phyloP scores from a whole-genome alignment of 2,329 filamentous ascomycete genomes.

The Fusarium bulbicola region DNA sequence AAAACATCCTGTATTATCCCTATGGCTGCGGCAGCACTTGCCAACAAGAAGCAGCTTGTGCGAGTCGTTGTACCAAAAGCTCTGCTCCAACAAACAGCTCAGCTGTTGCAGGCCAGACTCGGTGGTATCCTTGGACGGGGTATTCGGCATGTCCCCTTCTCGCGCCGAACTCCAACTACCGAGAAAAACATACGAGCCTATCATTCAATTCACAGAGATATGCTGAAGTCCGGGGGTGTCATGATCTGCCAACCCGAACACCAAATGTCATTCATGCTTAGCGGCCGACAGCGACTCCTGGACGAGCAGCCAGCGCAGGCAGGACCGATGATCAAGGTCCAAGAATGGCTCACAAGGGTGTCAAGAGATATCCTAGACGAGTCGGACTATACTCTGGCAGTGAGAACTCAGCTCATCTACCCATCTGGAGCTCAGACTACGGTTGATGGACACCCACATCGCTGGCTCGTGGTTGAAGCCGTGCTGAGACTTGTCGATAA shows the following conservation, averaged over 20 bases:
- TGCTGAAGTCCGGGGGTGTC: constrained; percentile 57
- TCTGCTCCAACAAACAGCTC: constrained; percentile 65
- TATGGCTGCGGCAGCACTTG: constrained; percentile 58
- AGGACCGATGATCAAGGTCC: constrained; percentile 59
- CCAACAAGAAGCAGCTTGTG: constrained; percentile 57
- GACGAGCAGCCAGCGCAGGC: constrained; percentile 58
- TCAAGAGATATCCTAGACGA: constrained; percentile 74
- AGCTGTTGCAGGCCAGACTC: constrained; percentile 63
- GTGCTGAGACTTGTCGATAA: constrained; percentile 54
- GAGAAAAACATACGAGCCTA: constrained; percentile 47
- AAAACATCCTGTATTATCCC: constrained; percentile 68
- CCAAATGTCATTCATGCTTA: constrained; percentile 70
- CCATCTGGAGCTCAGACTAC: constrained; percentile 60
- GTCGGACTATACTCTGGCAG: constrained; percentile 65
- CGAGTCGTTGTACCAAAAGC: constrained; percentile 67
- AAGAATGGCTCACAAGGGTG: constrained; percentile 58
- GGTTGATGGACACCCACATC: constrained; percentile 63
- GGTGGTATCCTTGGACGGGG: constrained; percentile 64
- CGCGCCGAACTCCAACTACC: constrained; percentile 52
- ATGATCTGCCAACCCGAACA: constrained; percentile 71
- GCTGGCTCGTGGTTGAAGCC: constrained; percentile 59
- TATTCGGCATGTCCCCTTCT: constrained; percentile 67
- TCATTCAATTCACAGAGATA: constrained; percentile 49
- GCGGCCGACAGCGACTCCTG: constrained; percentile 65
- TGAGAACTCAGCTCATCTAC: constrained; percentile 67